These are phyloP conservation scores for Eucalyptus pauciflora DNA, from an alignment of 345 rosid genomes.

Conservation along the genomic window DNA sequence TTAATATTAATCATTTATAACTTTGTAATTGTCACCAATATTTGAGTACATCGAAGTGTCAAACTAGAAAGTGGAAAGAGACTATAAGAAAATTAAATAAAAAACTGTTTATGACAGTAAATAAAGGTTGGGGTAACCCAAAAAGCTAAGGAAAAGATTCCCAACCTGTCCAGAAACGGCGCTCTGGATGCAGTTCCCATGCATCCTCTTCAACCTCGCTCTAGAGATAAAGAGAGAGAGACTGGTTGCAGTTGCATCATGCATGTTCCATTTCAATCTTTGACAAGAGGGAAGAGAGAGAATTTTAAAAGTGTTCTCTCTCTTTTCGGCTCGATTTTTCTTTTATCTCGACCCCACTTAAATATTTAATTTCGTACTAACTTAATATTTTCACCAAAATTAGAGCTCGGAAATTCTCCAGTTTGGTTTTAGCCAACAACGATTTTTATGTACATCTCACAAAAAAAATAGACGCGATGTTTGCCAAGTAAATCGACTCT, in stretches of 20 bases:
- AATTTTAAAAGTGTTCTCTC: not conserved
- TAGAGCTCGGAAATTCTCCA: too few relatives aligned
- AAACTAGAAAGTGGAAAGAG: not conserved
- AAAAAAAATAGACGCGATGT: too few relatives aligned
- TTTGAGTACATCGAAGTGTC: not conserved
- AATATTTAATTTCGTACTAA: too few relatives aligned
- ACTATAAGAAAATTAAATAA: not conserved
- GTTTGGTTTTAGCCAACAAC: too few relatives aligned
- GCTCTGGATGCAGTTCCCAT: constrained; percentile 12
- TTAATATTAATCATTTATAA: not conserved
- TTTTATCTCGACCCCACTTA: not conserved
- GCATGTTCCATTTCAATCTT: not conserved
- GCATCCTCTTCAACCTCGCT: not conserved
- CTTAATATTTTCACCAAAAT: not conserved
- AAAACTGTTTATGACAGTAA: not conserved
- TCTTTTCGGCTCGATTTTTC: not conserved
- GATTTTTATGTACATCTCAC: too few relatives aligned
- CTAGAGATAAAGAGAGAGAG: not conserved
- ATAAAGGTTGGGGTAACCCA: not conserved
- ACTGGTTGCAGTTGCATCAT: not conserved
- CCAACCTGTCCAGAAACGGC: constrained; percentile 4
- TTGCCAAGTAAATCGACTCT: too few relatives aligned
- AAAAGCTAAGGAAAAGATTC: not conserved
- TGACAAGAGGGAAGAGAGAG: not conserved
- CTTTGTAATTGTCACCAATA: not conserved